These are phyloP conservation scores for Paramecium pentaurelia DNA, from an alignment of 73 alveolate species.

Conservation along the genomic window DNA sequence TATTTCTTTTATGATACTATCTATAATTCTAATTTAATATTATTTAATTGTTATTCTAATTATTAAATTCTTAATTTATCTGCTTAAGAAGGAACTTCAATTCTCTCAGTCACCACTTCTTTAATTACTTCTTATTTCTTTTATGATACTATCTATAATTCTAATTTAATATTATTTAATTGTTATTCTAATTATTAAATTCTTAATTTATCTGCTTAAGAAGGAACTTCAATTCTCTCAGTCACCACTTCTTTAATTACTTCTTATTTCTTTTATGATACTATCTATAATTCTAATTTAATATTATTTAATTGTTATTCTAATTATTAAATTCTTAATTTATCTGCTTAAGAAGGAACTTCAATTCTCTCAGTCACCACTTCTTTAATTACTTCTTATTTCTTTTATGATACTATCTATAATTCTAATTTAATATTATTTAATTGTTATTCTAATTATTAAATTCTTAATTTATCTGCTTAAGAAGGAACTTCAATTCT, in stretches of 20 bases:
- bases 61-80: slow-evolving; percentile 15
- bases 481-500: background rate
- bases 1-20: background rate
- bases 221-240: background rate
- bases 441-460: slow-evolving; percentile 2
- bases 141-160: background rate
- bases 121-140: slow-evolving; percentile 29
- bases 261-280: background rate
- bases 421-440: background rate
- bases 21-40: background rate
- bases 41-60: slow-evolving; percentile 3
- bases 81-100: background rate
- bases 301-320: background rate
- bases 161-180: background rate
- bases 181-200: background rate
- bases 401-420: background rate
- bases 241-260: background rate
- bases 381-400: slow-evolving; percentile 23
- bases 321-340: background rate
- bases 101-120: background rate
- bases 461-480: slow-evolving; percentile 10
- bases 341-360: background rate
- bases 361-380: background rate
- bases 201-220: slow-evolving; percentile 17
- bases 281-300: background rate